phyloP scores from a whole-genome alignment of 176 grass and related monocot species.

The Melocanna baccifera region DNA sequence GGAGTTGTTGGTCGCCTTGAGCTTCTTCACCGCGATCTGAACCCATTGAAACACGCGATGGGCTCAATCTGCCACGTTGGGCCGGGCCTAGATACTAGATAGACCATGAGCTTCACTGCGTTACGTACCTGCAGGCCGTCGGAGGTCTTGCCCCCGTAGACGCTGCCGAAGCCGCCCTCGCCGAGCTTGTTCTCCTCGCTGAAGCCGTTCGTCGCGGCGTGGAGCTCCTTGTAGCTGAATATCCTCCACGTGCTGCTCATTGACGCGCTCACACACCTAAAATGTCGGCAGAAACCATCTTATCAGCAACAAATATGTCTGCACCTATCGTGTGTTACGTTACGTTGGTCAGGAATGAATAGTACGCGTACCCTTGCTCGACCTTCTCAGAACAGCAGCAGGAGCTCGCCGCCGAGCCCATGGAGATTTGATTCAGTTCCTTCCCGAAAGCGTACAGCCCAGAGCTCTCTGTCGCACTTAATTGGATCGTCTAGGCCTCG shows the following conservation, averaged over 20 bases:
- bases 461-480: not conserved
- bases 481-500: not conserved
- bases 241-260: conserved; percentile 56
- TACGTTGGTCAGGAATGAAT: no score
- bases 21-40: conserved; percentile 67
- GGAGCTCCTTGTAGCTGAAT: conserved; percentile 70
- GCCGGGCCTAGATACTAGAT: no score
- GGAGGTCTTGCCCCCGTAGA: conserved; percentile 61
- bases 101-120: no score
- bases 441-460: not conserved
- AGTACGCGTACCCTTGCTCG: conserved; percentile 33
- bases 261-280: conserved; percentile 23
- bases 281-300: not conserved
- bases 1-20: conserved; percentile 64
- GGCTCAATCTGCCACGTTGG: no score
- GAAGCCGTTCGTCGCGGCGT: conserved; percentile 58
- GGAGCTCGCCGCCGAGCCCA: conserved; percentile 47
- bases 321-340: not conserved
- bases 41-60: no score
- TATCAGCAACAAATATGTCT: not conserved
- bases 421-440: not conserved
- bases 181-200: conserved; percentile 71
- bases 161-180: conserved; percentile 75
- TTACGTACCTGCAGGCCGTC: conserved; percentile 48
- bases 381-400: conserved; percentile 55